Conservation (phyloP, 2,329 filamentous ascomycete species). For the Uncinocarpus reesii region DNA sequence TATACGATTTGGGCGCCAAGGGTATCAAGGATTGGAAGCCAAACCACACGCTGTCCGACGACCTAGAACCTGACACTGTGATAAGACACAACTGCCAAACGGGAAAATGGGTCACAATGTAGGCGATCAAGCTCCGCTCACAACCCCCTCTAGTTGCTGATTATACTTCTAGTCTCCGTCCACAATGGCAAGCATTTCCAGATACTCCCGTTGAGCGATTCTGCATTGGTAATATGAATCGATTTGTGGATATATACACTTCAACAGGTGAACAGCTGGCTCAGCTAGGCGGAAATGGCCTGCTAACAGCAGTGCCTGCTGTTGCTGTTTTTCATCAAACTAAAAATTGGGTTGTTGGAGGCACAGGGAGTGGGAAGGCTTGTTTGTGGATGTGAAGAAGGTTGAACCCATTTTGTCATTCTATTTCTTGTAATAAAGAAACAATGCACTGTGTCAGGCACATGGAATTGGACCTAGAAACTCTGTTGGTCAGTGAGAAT, state of each 20-base stretch:
- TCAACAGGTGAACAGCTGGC: slow-evolving; percentile 75
- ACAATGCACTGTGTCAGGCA: not conserved
- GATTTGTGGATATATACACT: slow-evolving; percentile 86
- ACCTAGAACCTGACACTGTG: slow-evolving; percentile 58
- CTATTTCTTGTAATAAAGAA: no score
- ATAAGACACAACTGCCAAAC: slow-evolving; percentile 92
- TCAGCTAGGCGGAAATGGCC: slow-evolving; percentile 72
- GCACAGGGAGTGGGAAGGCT: slow-evolving; percentile 83
- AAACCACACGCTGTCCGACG: slow-evolving; percentile 49
- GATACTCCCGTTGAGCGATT: slow-evolving; percentile 74
- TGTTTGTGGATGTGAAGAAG: slow-evolving; percentile 67
- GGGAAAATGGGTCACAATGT: slow-evolving; percentile 83
- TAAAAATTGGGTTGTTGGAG: slow-evolving; percentile 83
- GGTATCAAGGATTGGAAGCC: slow-evolving; percentile 50
- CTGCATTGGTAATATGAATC: slow-evolving; percentile 92
- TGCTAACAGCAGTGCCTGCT: slow-evolving; percentile 83
- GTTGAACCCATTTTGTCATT: not conserved
- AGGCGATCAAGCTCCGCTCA: slow-evolving; percentile 22
- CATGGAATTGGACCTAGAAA: not conserved
- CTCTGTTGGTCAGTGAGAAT: no score
- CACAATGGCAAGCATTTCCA: slow-evolving; percentile 82
- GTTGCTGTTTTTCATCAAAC: slow-evolving; percentile 84
- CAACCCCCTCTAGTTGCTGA: not conserved
- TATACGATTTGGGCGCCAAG: slow-evolving; percentile 62
- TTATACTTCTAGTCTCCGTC: slow-evolving; percentile 47